A percentile compares a stretch with the other conserved stretches of the same genome.
These are phyloP conservation scores for Peronospora tabacina DNA, from an alignment of 352 stramenopile species.

Conservation along the genomic window DNA sequence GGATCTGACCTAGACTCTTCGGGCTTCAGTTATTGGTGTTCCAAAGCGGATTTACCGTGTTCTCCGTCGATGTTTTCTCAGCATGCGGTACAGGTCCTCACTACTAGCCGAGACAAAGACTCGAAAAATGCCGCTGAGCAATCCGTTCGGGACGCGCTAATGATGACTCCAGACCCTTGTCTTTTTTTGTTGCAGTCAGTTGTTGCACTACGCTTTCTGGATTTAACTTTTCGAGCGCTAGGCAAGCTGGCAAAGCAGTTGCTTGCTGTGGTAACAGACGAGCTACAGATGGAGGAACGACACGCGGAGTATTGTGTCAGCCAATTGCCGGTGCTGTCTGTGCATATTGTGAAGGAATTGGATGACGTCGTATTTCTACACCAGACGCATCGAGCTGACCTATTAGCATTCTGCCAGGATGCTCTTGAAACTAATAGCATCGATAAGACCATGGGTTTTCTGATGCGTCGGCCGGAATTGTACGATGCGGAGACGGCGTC, in stretches of 20 bases:
- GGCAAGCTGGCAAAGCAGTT: slow-evolving; percentile 73
- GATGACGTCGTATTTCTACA: slow-evolving; percentile 54
- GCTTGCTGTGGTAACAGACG: slow-evolving; percentile 38
- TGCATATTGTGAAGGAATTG: slow-evolving; percentile 68
- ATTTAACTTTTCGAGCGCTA: slow-evolving; percentile 53
- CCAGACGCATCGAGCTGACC: slow-evolving; percentile 30
- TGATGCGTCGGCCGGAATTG: slow-evolving; percentile 43
- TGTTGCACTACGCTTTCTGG: slow-evolving; percentile 42
- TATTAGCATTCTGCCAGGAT: slow-evolving; percentile 51
- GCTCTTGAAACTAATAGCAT: slow-evolving; percentile 56
- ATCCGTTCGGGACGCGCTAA: slow-evolving; percentile 40
- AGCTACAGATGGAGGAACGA: slow-evolving; percentile 28
- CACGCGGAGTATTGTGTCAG: slow-evolving; percentile 51
- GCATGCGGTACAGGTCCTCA: slow-evolving; percentile 59
- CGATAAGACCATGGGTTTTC: slow-evolving; percentile 58
- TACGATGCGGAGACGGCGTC: slow-evolving; percentile 41
- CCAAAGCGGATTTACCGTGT: slow-evolving; percentile 32
- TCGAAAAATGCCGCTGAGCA: slow-evolving; percentile 46
- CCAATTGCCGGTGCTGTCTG: slow-evolving; percentile 44
- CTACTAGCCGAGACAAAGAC: slow-evolving; percentile 60
- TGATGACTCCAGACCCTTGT: slow-evolving; percentile 41
- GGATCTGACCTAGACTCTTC: slow-evolving; percentile 13
- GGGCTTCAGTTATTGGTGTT: slow-evolving; percentile 50
- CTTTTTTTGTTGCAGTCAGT: slow-evolving; percentile 51
- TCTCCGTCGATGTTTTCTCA: slow-evolving; percentile 65